Evolutionary conservation across 345 rosid genomes (phyloP).

Genomic region (Anacardium occidentale): DNA sequence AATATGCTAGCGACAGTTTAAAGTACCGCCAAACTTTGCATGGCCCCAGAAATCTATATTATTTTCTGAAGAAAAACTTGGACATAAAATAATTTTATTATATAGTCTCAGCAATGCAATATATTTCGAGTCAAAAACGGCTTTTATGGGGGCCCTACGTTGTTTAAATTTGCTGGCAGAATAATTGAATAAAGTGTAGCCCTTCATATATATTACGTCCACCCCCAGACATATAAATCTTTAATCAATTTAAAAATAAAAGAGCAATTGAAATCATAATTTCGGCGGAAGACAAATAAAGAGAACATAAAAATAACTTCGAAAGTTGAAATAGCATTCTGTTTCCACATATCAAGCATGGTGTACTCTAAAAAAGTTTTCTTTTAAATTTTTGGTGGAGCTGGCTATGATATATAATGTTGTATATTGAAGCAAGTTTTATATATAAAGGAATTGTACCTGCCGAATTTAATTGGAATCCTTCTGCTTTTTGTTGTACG

Average conservation of each 20-base stretch:
- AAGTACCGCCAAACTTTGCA: conserved; percentile 25
- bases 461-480: conserved; percentile 8
- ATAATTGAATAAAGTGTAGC: conserved; percentile 11
- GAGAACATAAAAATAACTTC: conserved; percentile 5
- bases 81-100: background rate
- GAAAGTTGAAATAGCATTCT: conserved; percentile 27
- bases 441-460: background rate
- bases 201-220: background rate
- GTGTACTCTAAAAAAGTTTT: conserved; percentile 10
- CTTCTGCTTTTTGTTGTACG: background rate
- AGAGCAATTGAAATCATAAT: conserved; percentile 22
- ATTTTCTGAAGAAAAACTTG: conserved; percentile 18
- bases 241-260: background rate
- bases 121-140: conserved; percentile 16
- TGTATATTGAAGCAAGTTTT: background rate
- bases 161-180: conserved; percentile 18
- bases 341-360: conserved; percentile 39
- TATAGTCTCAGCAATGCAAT: conserved; percentile 15
- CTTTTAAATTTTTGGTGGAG: conserved; percentile 1
- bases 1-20: conserved; percentile 12
- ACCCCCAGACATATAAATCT: background rate
- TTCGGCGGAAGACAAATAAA: conserved; percentile 10
- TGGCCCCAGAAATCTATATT: conserved; percentile 37
- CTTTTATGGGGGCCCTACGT: conserved; percentile 27
- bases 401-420: background rate